Base-by-base conservation (phyloP, 768 basidiomycete genomes). In the Auricularia sp. region DNA sequence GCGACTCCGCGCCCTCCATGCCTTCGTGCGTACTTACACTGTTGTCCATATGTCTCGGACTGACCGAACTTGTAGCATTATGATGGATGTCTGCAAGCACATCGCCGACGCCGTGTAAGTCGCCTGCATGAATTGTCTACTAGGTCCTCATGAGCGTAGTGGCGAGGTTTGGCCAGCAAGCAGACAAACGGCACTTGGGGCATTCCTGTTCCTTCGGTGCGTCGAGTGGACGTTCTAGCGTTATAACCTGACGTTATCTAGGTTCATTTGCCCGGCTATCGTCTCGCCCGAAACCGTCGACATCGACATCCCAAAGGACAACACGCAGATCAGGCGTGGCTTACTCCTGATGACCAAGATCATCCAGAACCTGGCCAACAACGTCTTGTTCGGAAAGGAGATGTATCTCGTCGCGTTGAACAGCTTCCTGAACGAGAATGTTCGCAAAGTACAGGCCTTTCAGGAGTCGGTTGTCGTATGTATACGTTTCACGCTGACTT, bases 361-460 rank as follows among this genome's bases (percentile, higher is more conserved):
- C 65, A 87, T 97, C 58, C 94, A 96, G 75, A 94, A 92, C 71
- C 76, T 97, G 36, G 94, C 94, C 21, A 98, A 97, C 76, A 96
- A 97, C 69, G 88, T 95, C 61, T 86, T 92, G 71, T 96, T 96
- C 69, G 92, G 90, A 11, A 94, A 94, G 73, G 94, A 96, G 70
- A 83, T 85, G 3, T 87, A 91, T 63, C 89, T 92, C 62, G 77
- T 84, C 39, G 84, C 82, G 51, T 84, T 94, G 35, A 90, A 89
- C 2, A 80, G 85, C 45, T 94, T 89, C 76, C 75, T 94, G 64
- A 90, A 84, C 64, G 87, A 89, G 7, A 59, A 59, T 29, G 24
- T 14, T 8, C 56, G 56, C 7, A 59, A 59, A 24, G 24, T 59
- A 4, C 56, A 35, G 14, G 56, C 29, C 8, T 59, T 59, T 18